Conservation (phyloP, 2,329 filamentous ascomycete species). For the Domatiomyces globalis region DNA sequence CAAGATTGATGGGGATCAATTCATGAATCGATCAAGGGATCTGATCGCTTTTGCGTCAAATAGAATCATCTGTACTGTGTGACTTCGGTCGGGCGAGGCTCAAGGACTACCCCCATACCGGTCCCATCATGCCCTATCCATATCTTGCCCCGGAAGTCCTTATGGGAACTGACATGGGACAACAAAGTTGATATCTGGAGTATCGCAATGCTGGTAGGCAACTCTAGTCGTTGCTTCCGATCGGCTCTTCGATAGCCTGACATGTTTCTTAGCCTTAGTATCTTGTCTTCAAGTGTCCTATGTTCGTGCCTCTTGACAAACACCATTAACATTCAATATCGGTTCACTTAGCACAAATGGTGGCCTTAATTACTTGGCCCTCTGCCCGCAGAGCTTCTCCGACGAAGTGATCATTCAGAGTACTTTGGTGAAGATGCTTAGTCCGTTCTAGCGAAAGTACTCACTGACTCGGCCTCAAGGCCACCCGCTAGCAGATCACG, state of each 20-base stretch:
- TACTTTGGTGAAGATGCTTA: neutral
- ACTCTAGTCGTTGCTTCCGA: neutral
- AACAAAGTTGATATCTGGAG: slow-evolving; percentile 22
- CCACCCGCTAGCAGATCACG: neutral
- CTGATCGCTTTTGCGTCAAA: neutral
- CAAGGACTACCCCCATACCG: slow-evolving; percentile 9
- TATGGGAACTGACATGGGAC: slow-evolving; percentile 20
- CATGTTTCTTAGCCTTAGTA: too few relatives aligned
- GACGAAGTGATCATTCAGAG: neutral
- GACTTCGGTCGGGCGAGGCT: slow-evolving; percentile 20
- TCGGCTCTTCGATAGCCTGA: too few relatives aligned
- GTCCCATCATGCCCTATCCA: slow-evolving; percentile 16
- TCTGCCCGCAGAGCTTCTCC: neutral
- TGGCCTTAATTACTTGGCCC: neutral
- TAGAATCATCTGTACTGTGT: slow-evolving; percentile 17
- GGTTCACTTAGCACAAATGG: neutral
- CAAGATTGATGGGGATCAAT: neutral
- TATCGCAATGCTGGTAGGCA: slow-evolving; percentile 17
- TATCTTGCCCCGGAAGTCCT: slow-evolving; percentile 22
- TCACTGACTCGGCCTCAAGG: too few relatives aligned
- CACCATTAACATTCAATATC: neutral
- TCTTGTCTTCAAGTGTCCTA: neutral
- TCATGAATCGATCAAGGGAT: too few relatives aligned
- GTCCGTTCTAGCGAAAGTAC: too few relatives aligned
- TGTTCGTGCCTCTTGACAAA: neutral